phyloP scores from a whole-genome alignment of 2,329 filamentous ascomycete genomes.

The Magnaporthales sp. region DNA sequence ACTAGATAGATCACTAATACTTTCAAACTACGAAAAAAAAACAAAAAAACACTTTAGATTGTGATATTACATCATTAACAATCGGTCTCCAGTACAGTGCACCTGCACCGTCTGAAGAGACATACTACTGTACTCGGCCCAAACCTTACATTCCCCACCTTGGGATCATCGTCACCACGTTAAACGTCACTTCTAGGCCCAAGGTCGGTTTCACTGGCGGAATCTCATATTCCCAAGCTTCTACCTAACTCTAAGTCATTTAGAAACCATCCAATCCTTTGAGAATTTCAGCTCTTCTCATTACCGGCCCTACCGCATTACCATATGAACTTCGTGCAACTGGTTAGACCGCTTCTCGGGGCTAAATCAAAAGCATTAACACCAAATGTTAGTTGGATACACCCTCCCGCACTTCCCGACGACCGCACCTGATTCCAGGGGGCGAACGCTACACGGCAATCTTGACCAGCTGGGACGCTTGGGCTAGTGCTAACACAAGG shows the following conservation, averaged over 20 bases:
- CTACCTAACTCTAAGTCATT: background rate
- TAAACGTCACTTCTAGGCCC: background rate
- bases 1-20: too few relatives aligned
- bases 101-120: background rate
- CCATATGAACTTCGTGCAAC: background rate
- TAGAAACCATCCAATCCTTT: background rate
- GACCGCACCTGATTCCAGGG: background rate
- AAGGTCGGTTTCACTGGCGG: background rate
- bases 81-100: too few relatives aligned
- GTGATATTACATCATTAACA: background rate
- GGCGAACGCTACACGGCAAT: background rate
- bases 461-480: background rate
- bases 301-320: background rate
- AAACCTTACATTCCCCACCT: background rate
- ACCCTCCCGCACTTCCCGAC: background rate
- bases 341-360: background rate
- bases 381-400: background rate
- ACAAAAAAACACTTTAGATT: too few relatives aligned
- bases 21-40: too few relatives aligned
- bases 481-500: background rate
- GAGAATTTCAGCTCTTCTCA: background rate
- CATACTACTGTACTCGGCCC: background rate
- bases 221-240: background rate
- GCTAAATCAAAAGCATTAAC: constrained; percentile 6
- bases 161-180: background rate